Conservation (phyloP, 129 eudicot species). For the Saposhnikovia divaricata region DNA sequence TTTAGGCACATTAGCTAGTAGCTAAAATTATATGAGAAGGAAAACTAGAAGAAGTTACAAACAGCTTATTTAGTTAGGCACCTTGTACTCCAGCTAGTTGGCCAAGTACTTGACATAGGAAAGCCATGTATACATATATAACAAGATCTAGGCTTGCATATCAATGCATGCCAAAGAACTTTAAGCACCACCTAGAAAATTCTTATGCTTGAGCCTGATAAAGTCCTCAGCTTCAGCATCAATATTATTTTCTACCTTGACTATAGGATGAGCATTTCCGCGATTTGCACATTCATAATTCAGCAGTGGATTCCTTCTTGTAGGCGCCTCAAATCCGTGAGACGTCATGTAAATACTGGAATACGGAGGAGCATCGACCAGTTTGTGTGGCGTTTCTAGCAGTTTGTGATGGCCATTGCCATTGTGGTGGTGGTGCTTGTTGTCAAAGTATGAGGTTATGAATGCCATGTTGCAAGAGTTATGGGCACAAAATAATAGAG, state of each 20-base stretch:
- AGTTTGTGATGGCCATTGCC: neutral
- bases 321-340: conserved; percentile 4
- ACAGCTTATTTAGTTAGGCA: neutral
- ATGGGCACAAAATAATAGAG: neutral
- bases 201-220: conserved; percentile 38
- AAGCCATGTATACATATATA: neutral
- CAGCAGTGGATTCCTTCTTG: conserved; percentile 9
- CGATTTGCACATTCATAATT: conserved; percentile 10
- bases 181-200: conserved; percentile 34
- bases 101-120: neutral
- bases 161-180: neutral
- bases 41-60: neutral
- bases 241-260: conserved; percentile 19
- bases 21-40: neutral
- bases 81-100: neutral
- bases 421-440: neutral
- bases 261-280: neutral
- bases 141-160: neutral
- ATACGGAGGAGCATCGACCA: conserved; percentile 29
- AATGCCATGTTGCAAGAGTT: neutral
- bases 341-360: neutral
- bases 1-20: neutral
- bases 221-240: conserved; percentile 57
- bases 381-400: conserved; percentile 20
- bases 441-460: neutral